phyloP scores from a whole-genome alignment of 345 rosid species.

The Turritis glabra region DNA sequence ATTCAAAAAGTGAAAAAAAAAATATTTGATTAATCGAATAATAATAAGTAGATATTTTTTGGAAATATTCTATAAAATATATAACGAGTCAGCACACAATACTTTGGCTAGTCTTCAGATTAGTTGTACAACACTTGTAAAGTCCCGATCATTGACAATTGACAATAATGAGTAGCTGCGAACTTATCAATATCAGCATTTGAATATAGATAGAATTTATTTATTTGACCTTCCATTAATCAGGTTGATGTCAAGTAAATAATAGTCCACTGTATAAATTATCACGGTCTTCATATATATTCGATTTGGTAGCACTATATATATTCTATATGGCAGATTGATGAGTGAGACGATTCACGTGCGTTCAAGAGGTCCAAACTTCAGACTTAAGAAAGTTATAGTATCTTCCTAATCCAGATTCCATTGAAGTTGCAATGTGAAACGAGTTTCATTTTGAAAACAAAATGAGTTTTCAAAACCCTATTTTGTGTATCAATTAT shows the following conservation, averaged over 20 bases:
- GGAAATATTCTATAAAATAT: not conserved
- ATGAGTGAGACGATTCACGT: conserved; percentile 23
- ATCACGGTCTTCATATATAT: not conserved
- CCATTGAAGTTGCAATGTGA: not conserved
- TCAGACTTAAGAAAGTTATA: not conserved
- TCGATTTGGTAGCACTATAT: not conserved
- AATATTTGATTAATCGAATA: not conserved
- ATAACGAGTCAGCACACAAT: not conserved
- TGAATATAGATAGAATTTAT: not conserved
- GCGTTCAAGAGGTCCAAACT: not conserved
- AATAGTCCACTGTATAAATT: not conserved
- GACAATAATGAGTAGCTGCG: not conserved
- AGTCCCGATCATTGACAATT: conserved; percentile 22
- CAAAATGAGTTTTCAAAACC: not conserved
- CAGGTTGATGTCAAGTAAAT: conserved; percentile 4
- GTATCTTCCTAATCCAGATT: not conserved
- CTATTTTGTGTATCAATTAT: not conserved
- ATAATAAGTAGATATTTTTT: not conserved
- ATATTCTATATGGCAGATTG: too few relatives aligned
- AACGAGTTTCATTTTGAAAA: not conserved
- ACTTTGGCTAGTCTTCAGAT: not conserved
- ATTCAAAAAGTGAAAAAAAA: not conserved
- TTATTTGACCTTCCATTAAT: not conserved
- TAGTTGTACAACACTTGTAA: conserved; percentile 15
- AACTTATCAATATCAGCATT: conserved; percentile 8